A percentile compares a stretch with the other conserved stretches of the same genome.
phyloP scores from a whole-genome alignment of 169 alveolate genomes.

The Perkinsus marinus region DNA sequence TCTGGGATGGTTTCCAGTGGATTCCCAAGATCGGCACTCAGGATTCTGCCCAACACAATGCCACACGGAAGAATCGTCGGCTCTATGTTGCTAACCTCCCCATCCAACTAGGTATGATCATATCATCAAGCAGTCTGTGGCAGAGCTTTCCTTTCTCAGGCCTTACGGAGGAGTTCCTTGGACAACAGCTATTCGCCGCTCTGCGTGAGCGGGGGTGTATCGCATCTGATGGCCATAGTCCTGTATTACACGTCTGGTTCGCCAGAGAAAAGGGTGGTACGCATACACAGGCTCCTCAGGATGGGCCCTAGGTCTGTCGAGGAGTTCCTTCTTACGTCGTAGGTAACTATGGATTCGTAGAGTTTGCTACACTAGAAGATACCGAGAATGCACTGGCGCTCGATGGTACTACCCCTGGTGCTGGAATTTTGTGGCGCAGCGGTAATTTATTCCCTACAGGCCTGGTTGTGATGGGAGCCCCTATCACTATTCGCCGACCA shows the following conservation, averaged over 20 bases:
- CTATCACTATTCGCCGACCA: neutral
- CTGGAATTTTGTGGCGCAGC: neutral
- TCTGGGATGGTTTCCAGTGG: neutral
- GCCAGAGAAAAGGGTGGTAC: neutral
- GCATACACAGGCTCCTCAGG: neutral
- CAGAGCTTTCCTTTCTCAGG: neutral
- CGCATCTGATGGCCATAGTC: neutral
- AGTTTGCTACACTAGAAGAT: neutral
- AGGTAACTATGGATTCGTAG: neutral
- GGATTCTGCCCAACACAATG: neutral
- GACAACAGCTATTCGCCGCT: neutral
- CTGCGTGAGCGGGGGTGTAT: neutral
- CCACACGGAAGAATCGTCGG: neutral
- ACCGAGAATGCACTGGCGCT: neutral
- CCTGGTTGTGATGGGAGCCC: neutral
- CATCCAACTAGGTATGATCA: neutral
- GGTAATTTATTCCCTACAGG: neutral
- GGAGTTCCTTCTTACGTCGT: neutral
- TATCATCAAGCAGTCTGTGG: too few species aligned
- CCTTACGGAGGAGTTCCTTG: neutral
- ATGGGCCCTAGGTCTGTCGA: neutral
- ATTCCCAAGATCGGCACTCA: neutral
- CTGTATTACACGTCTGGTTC: neutral
- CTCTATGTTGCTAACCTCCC: neutral
- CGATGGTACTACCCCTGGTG: neutral